Evolutionary conservation across 768 basidiomycete genomes (phyloP).

Genomic region (Cystofilobasidium bisporidii): DNA sequence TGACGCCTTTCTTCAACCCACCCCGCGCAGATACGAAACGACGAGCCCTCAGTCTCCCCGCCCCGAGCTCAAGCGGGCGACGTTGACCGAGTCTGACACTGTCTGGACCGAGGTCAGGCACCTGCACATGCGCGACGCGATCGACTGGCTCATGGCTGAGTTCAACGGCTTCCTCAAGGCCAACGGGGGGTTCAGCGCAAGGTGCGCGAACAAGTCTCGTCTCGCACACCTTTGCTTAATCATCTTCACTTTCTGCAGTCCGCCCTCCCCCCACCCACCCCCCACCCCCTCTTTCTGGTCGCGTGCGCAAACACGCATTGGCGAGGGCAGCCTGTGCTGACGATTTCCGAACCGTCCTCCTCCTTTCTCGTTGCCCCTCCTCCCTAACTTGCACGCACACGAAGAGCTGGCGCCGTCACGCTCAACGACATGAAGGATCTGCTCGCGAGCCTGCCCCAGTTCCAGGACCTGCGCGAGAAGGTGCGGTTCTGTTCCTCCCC

Average conservation of each 20-base stretch:
- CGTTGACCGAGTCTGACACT: constrained; percentile 72
- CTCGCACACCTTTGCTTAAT: too few relatives aligned
- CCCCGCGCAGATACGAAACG: neutral
- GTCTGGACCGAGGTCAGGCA: constrained; percentile 91
- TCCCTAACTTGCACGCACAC: too few relatives aligned
- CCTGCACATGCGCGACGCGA: constrained; percentile 97
- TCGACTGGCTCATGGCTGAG: constrained; percentile 91
- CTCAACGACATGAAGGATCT: constrained; percentile 99
- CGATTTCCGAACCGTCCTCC: too few relatives aligned
- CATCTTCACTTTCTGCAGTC: too few relatives aligned
- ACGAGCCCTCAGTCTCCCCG: too few relatives aligned
- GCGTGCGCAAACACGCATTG: too few relatives aligned
- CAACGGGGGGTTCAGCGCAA: constrained; percentile 78
- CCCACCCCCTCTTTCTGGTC: too few relatives aligned
- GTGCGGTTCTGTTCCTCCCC: constrained; percentile 40
- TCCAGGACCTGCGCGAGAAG: constrained; percentile 90
- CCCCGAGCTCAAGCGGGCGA: constrained; percentile 84
- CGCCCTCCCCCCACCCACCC: too few relatives aligned
- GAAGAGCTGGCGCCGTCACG: constrained; percentile 68
- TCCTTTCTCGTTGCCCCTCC: too few relatives aligned
- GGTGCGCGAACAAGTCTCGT: too few relatives aligned
- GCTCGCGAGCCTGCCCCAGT: constrained; percentile 88
- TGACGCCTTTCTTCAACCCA: neutral
- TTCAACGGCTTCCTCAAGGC: constrained; percentile 91
- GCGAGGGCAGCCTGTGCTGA: too few relatives aligned